Conservation (phyloP, 768 basidiomycete species). For the Kwoniella europaea region DNA sequence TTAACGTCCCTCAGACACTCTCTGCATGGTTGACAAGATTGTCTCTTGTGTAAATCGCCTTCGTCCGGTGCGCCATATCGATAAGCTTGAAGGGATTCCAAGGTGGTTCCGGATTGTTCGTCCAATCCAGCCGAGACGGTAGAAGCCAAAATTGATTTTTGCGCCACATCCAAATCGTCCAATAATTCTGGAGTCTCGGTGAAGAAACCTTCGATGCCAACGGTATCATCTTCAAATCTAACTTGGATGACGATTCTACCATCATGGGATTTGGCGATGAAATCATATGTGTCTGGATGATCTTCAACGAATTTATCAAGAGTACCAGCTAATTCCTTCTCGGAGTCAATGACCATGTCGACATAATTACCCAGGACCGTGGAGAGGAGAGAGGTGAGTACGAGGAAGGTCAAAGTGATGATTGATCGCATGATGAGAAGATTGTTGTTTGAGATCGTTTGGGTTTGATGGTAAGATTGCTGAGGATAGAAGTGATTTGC, state of each 20-base stretch:
- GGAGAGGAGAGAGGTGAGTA: not conserved
- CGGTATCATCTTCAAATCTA: slow-evolving; percentile 9
- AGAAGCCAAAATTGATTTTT: not conserved
- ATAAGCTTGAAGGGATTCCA: not conserved
- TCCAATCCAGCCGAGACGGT: slow-evolving; percentile 9
- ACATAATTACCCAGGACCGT: slow-evolving; percentile 5
- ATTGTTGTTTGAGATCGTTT: not conserved
- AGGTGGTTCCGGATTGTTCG: not conserved
- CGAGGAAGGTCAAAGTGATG: not conserved
- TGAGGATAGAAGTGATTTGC: not conserved
- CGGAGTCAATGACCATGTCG: slow-evolving; percentile 4
- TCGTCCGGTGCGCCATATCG: not conserved
- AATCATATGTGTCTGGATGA: not conserved
- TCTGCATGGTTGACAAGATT: slow-evolving; percentile 1
- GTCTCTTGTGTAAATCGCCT: not conserved
- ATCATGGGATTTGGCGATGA: not conserved
- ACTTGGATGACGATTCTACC: slow-evolving; percentile 3
- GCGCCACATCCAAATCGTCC: not conserved
- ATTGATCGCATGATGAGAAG: not conserved
- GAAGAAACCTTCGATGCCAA: slow-evolving; percentile 10
- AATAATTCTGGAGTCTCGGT: not conserved
- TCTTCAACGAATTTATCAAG: slow-evolving; percentile 6
- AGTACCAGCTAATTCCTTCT: not conserved
- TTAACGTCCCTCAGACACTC: not conserved
- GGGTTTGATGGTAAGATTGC: not conserved